phyloP scores from a whole-genome alignment of 192 early-diverging fungal species.

The Coemansia asiatica region DNA sequence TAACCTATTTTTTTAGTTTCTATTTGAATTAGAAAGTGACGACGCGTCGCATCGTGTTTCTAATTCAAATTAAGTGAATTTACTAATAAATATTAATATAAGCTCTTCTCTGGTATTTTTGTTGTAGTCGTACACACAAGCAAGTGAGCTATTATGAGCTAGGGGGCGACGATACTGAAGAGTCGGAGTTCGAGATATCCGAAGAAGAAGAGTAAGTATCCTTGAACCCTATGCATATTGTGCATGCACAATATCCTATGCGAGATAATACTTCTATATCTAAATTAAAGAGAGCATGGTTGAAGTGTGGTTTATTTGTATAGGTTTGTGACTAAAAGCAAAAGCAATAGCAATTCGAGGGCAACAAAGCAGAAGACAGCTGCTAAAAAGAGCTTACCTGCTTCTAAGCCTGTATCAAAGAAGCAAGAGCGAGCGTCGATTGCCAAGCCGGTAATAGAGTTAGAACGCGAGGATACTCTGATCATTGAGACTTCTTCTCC shows the following conservation, averaged over 20 bases:
- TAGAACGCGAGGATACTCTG: not conserved
- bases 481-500: not conserved
- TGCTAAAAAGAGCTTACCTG: not conserved
- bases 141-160: constrained; percentile 37
- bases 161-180: constrained; percentile 17
- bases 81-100: no score
- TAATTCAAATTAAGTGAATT: not conserved
- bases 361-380: not conserved
- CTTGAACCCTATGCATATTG: no score
- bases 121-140: constrained; percentile 25
- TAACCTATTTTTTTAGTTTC: constrained; percentile 14
- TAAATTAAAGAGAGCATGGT: not conserved
- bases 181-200: constrained; percentile 36
- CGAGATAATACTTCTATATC: no score
- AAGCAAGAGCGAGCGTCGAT: not conserved
- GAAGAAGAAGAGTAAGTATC: constrained; percentile 32
- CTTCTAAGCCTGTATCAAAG: not conserved
- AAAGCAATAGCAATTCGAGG: not conserved
- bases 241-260: no score
- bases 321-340: not conserved
- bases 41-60: no score
- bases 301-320: not conserved
- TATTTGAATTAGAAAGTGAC: not conserved
- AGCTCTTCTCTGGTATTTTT: no score
- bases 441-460: constrained; percentile 1